Base-by-base conservation (phyloP, 257 asterid genomes). In the Forsythia suspensa region DNA sequence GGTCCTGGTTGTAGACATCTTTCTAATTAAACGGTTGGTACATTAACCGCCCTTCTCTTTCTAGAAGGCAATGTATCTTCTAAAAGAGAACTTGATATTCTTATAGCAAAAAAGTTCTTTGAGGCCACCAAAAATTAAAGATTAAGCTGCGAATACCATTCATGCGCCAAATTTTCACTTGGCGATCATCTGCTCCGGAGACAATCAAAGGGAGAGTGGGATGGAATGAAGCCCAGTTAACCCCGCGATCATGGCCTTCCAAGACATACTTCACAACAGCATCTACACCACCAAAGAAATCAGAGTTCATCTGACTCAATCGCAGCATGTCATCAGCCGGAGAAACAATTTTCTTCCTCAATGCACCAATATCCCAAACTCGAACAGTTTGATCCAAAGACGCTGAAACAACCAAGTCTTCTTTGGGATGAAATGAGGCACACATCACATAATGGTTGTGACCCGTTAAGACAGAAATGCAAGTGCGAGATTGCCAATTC, bases 141-240 rank as follows among this genome's bases (percentile, higher is more conserved):
- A 55, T 4, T 18, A 55, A 55, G 65, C 65, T 18, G 55, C 4
- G 34, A 70, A 46, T 87, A 87, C 89, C 91, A 80, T 87, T 87
- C 91, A 87, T 87, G 77, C 91, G 77, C 89, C 91, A 87, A 76
- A 85, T 82, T 74, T 87, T 87, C 77, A 87, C 89, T 81, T 87
- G 91, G 71, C 91, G 91, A 80, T 87, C 91, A 81, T 87, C 91
- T 0, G 91, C 89, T n/a, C 91, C 91, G 52, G 91, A 87, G 40
- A 85, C 91, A 75, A 87, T 87, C 37, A 87, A 73, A 79, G 91
- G 91, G 24, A 87, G 84, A 37, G 91, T 87, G 15, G 91, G 91
- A 70, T 87, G 91, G 72, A 87, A 87, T 8, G 91, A 85, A 46
- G 89, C 89, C 89, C 89, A 87, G 74, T 87, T 87, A 42, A 87